These are phyloP conservation scores for Starmerella sirachaensis DNA, from an alignment of 805 yeast genomes.

Conservation along the genomic window DNA sequence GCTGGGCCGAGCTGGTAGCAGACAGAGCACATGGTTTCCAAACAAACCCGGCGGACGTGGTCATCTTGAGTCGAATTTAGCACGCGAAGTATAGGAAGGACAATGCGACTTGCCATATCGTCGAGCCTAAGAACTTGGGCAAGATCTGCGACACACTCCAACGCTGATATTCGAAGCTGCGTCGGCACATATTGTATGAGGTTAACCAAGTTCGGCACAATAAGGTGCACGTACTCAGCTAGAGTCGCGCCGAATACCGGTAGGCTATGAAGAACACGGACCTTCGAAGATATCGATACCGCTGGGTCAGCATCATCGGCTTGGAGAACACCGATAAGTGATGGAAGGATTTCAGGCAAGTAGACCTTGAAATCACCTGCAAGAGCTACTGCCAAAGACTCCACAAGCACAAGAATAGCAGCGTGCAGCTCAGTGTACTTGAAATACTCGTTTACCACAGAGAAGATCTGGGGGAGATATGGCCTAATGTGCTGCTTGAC, in stretches of 20 bases:
- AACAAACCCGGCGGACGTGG: constrained; percentile 42
- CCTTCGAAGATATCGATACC: constrained; percentile 30
- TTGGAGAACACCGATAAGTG: constrained; percentile 64
- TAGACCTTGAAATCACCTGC: constrained; percentile 87
- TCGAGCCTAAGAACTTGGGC: constrained; percentile 59
- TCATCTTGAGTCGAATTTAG: constrained; percentile 45
- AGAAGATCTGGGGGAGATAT: constrained; percentile 61
- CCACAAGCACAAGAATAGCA: constrained; percentile 68
- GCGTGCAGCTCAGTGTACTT: constrained; percentile 51
- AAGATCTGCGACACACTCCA: constrained; percentile 70
- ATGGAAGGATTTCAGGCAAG: constrained; percentile 63
- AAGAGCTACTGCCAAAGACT: constrained; percentile 70
- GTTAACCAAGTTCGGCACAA: constrained; percentile 74
- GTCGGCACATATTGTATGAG: constrained; percentile 61
- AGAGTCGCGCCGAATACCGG: constrained; percentile 78
- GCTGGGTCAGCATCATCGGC: constrained; percentile 44
- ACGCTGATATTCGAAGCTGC: constrained; percentile 55
- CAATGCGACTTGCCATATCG: constrained; percentile 82
- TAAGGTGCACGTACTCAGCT: constrained; percentile 77
- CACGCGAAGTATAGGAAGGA: constrained; percentile 73
- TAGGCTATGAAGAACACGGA: constrained; percentile 68
- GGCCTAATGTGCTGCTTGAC: constrained; percentile 88
- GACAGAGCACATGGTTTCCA: constrained; percentile 66
- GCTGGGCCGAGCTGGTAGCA: constrained; percentile 73
- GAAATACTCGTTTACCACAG: constrained; percentile 64